Evolutionary conservation across 768 basidiomycete genomes (phyloP).

Genomic region (Kwoniella pini): DNA sequence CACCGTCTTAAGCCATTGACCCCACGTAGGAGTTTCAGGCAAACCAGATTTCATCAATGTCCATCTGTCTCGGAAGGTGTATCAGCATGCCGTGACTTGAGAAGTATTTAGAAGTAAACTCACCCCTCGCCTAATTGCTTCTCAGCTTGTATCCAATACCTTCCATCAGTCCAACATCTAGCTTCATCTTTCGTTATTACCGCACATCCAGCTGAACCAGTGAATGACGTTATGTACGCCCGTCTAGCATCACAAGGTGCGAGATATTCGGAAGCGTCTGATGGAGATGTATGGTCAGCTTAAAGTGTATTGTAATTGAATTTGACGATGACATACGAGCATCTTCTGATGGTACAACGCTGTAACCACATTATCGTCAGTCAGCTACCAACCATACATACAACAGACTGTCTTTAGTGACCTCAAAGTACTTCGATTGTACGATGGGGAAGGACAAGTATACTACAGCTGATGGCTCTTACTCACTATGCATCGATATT

Average conservation of each 20-base stretch:
- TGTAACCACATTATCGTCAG: slow-evolving; percentile 17
- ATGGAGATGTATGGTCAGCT: background rate
- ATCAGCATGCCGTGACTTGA: background rate
- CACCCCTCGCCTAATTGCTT: slow-evolving; percentile 70
- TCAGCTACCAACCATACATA: background rate
- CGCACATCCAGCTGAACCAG: slow-evolving; percentile 90
- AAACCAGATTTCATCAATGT: slow-evolving; percentile 88
- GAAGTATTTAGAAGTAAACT: slow-evolving; percentile 31
- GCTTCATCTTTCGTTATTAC: slow-evolving; percentile 71
- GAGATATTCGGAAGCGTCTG: slow-evolving; percentile 86
- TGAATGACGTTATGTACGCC: slow-evolving; percentile 89
- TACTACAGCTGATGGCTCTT: background rate
- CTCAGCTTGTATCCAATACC: slow-evolving; percentile 90
- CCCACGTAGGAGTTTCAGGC: slow-evolving; percentile 60
- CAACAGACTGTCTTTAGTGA: no score
- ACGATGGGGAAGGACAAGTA: background rate
- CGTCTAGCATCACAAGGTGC: slow-evolving; percentile 80
- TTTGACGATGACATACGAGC: slow-evolving; percentile 66
- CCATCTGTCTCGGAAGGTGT: slow-evolving; percentile 70
- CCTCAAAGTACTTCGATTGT: no score
- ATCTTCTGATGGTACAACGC: slow-evolving; percentile 88
- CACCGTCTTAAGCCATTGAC: slow-evolving; percentile 33
- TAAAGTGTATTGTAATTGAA: background rate
- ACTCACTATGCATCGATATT: slow-evolving; percentile 65
- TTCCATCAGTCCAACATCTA: slow-evolving; percentile 87